Evolutionary conservation across 306 rosid species (phyloP), one percentile per base, ranked within the genome.

Genomic region (Urtica urens): DNA sequence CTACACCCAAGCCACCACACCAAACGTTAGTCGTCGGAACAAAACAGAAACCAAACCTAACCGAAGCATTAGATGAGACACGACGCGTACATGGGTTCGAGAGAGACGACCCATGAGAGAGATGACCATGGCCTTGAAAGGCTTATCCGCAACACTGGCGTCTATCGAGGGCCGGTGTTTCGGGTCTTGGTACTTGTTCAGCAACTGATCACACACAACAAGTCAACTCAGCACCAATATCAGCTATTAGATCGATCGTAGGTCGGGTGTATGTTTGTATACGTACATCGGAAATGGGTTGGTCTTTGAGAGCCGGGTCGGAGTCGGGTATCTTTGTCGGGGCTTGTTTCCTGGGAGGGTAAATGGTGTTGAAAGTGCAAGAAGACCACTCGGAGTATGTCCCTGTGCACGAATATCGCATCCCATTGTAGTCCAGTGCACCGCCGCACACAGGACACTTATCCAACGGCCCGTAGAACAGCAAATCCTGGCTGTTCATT

Each of bases 91-190:
- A 57, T 81, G 94, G 50, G 95, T 81, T 47, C 76, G 33, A 21
- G 69, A 53, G 40, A 81, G 94, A 59, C 87, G 93, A 10, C 95
- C 95, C 71, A 76, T 84, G 6, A 90, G 57, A n/a, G 92, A 77
- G 16, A 90, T 72, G 62, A 54, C 67, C 87, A 81, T 78, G 56
- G 87, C 93, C 6, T 68, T 66, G 29, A 84, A 81, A 35, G 90
- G 86, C 60, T 76, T 79, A 54, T 66, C 83, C 3, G 79, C 63
- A 20, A 50, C 65, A 31, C 65, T 79, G 54, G 71, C 45, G 42
- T 70, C 66, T 71, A 72, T 72, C 7, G 45, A 67, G 8, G 76
- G 78, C 44, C 80, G 75, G 17, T 19, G 9, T 58, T 66, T 60
- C 0, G 71, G 78, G 30, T 79, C 82, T 59, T 68, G 83, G 57